Conservation (phyloP, 2,329 filamentous ascomycete species). For the Escovopsis sp. region DNA sequence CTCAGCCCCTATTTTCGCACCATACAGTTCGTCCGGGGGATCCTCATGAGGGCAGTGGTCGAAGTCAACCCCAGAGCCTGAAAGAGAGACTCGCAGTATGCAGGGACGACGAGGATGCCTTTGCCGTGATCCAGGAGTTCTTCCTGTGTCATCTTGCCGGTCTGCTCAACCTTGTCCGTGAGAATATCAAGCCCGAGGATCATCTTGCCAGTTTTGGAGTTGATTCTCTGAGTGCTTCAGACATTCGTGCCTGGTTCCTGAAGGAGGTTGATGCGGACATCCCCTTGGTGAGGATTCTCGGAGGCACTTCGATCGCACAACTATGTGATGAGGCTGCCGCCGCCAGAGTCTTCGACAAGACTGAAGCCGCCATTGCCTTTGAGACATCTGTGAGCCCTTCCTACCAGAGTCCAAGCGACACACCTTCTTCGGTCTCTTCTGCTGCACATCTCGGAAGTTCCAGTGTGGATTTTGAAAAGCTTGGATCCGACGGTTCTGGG, state of each 20-base stretch:
- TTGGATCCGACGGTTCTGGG: no score
- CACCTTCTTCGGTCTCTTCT: no score
- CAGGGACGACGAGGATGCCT: neutral
- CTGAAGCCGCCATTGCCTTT: neutral
- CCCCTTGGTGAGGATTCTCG: conserved; percentile 26
- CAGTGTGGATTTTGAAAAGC: no score
- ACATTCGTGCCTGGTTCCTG: conserved; percentile 33
- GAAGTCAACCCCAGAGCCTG: neutral
- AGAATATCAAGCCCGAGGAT: neutral
- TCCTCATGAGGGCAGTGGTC: neutral
- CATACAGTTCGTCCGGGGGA: neutral
- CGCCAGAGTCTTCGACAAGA: neutral
- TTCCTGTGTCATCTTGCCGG: neutral
- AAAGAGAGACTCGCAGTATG: neutral
- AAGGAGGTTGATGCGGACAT: conserved; percentile 29
- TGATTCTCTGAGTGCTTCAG: conserved; percentile 18
- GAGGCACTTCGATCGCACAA: conserved; percentile 6
- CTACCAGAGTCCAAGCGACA: neutral
- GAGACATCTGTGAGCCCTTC: neutral
- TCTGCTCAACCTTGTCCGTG: neutral
- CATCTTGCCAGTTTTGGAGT: conserved; percentile 3
- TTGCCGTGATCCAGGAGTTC: neutral
- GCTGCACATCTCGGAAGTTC: no score
- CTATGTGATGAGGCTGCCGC: neutral
- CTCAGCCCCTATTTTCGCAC: neutral